Base-by-base conservation (phyloP, 73 alveolate species). In the Paramecium sexaurelia region DNA sequence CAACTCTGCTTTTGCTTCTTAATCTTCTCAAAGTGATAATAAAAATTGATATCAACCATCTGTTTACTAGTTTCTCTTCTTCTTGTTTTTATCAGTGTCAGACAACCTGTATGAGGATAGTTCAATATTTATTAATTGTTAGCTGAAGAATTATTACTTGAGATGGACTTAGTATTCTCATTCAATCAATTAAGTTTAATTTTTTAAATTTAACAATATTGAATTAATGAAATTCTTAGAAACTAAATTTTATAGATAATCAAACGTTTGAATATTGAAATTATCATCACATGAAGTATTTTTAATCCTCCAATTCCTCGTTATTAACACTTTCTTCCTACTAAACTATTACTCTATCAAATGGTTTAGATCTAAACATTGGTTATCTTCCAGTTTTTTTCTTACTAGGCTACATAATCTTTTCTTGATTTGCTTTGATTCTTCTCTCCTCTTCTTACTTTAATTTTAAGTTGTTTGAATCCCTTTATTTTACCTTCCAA, bases 221-320 rank as follows among this genome's bases (percentile, higher is more conserved):
- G 41, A 35, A 35, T 35, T 35, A 87, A 84, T 4, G 89, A 47
- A 22, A 40, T 41, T 87, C 22, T 69, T 87, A 19, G 93, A 86
- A 13, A 87, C 91, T 41, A 88, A 45, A 67, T 88, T 88, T 68
- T 88, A 88, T 68, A 88, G 94, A 71, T 43, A 88, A 68, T 68
- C 85, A 27, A 88, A 69, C 43, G 84, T 43, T 67, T 88, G 94
- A 88, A 78, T 37, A 78, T 78, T 36, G 32, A n/a, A 37, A 37
- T 37, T n/a, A 19, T 78, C 90, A 78, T 43, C 41, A 73, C 68
- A 78, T 78, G 45, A 78, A 78, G 55, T 78, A 78, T 24, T 78
- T 78, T 78, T 78, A 78, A 40, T 78, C 90, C 41, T 78, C 90
- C 26, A 78, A 40, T 78, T 78, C 90, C 19, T 78, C 75, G 41